A percentile compares a stretch with the other conserved stretches of the same genome.
Conservation (phyloP, 2,329 filamentous ascomycete genomes). For the Metarhizium brunneum region DNA sequence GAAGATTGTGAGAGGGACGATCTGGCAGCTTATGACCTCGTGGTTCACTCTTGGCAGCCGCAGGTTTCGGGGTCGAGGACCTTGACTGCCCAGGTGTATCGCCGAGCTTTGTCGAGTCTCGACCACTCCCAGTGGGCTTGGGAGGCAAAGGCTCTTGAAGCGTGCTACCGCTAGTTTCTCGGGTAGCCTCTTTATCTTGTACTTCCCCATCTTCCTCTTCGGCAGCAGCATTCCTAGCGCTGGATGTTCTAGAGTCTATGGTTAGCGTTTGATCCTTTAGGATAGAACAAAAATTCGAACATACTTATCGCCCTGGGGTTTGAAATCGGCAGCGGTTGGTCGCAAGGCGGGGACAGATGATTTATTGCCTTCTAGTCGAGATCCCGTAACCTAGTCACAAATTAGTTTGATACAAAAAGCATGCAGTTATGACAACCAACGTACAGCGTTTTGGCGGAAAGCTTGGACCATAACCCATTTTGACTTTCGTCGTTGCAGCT, state of each 20-base stretch:
- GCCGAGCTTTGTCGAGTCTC: constrained; percentile 19
- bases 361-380: constrained; percentile 21
- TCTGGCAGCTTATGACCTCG: constrained; percentile 28
- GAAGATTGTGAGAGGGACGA: constrained; percentile 32
- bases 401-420: neutral
- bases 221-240: constrained; percentile 14
- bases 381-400: constrained; percentile 16
- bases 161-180: constrained; percentile 2
- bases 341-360: constrained; percentile 35
- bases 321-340: constrained; percentile 55
- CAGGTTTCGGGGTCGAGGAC: constrained; percentile 20
- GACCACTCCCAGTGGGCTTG: constrained; percentile 17
- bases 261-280: constrained; percentile 4
- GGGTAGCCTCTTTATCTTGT: constrained; percentile 37
- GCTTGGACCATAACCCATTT: constrained; percentile 68
- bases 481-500: constrained; percentile 56
- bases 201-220: constrained; percentile 69
- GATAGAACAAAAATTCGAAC: constrained; percentile 9
- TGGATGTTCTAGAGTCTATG: constrained; percentile 9
- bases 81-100: constrained; percentile 12
- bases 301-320: constrained; percentile 37
- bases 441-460: constrained; percentile 57
- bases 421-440: constrained; percentile 11
- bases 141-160: constrained; percentile 25
- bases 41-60: constrained; percentile 16